phyloP scores from a whole-genome alignment of 2,329 filamentous ascomycete genomes.

The Sclerotinia borealis region DNA sequence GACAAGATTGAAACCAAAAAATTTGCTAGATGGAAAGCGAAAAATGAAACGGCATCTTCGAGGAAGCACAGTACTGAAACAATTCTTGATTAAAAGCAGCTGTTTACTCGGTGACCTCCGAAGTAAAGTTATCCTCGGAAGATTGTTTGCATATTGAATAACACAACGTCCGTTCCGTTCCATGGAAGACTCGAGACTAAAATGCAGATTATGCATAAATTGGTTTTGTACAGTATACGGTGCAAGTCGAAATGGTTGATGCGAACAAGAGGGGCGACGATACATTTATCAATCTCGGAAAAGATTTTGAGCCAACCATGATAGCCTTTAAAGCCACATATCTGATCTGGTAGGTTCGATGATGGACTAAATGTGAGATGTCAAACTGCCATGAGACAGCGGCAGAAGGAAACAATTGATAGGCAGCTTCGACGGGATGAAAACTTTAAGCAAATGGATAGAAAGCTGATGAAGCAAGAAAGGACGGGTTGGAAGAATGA shows the following conservation, averaged over 20 bases:
- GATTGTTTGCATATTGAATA: neutral
- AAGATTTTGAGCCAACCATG: neutral
- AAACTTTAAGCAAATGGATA: neutral
- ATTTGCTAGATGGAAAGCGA: neutral
- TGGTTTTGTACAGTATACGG: neutral
- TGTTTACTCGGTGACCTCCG: neutral
- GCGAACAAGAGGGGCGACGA: neutral
- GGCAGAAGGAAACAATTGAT: neutral
- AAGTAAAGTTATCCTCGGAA: neutral
- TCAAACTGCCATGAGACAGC: conserved; percentile 1
- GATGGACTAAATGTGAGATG: neutral
- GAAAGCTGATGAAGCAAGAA: neutral
- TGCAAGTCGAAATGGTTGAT: neutral
- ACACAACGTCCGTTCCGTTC: conserved; percentile 7
- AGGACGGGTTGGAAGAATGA: neutral
- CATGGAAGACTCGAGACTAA: conserved; percentile 1
- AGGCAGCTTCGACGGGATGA: neutral
- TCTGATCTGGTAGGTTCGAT: neutral
- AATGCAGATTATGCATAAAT: conserved; percentile 1
- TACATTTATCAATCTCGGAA: neutral
- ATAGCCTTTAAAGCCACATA: neutral
- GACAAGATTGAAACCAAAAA: neutral
- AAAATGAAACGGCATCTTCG: neutral
- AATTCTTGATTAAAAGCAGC: neutral
- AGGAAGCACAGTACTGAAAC: neutral